Base-by-base conservation (phyloP, 1,284 basidiomycete genomes). In the Ceratobasidium sp. region DNA sequence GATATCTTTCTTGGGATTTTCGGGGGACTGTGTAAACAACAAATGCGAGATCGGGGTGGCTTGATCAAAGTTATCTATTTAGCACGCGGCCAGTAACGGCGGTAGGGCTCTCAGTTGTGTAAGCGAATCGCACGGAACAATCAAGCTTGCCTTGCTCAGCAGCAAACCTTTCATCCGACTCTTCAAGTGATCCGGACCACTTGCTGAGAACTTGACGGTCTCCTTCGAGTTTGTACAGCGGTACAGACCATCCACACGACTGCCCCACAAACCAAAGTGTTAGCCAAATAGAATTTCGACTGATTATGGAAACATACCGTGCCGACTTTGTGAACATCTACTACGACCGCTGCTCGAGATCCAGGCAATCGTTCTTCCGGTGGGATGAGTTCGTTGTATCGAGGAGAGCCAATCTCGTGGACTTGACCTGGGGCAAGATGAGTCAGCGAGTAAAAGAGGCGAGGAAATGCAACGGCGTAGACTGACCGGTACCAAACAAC, bases 211-310 rank as follows among this genome's bases (percentile, higher is more conserved):
- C 84, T 68, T 83, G 85, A 34, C 89, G 86, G 68, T 88, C 85
- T 2, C 82, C 81, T 49, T 86, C 81, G 80, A 86, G 89, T 57
- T 85, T 82, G 78, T 86, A 89, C 76, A 85, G 85, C 9, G 89
- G 89, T 43, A 89, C 84, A 3, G 85, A 85, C 77, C 84, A 89
- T 19, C 88, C 87, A 76, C 87, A 89, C 0, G 87, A 88, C 88
- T 89, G 66, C 51, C 13, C 19, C 17, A 46, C 37, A 62, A 65
- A 67, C 9, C 8, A 15, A 44, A 25, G 19, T 61, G 37, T 37
- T 37, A 74, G 37, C 8, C 37, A 37, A 37, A 37, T 2, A 8
- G 2, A 8, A 37, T 8, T 3, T 37, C 8, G 37, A 37, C 37
- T 37, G 8, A 37, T 37, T 37, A 8, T 37, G 40, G 37, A 79